These are phyloP conservation scores for Candida vartiovaarae DNA, from an alignment of 805 yeast species.

Conservation along the genomic window DNA sequence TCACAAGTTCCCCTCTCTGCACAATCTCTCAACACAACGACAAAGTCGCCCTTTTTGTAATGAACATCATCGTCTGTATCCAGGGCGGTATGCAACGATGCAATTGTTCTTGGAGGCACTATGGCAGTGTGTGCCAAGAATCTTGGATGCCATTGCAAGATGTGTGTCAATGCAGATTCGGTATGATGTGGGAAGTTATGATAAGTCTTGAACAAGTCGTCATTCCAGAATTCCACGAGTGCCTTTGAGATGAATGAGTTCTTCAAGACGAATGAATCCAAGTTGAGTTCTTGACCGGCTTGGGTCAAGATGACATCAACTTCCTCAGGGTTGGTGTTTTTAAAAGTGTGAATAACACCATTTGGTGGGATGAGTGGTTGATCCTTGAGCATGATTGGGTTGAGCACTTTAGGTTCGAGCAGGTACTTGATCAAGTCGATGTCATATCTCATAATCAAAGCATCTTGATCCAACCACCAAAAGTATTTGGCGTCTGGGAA, in stretches of 20 bases:
- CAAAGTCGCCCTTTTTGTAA: slow-evolving; percentile 61
- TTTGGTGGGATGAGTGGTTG: slow-evolving; percentile 67
- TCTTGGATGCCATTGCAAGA: slow-evolving; percentile 92
- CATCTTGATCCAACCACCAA: slow-evolving; percentile 79
- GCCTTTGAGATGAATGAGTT: slow-evolving; percentile 61
- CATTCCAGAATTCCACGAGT: slow-evolving; percentile 74
- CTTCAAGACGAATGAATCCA: slow-evolving; percentile 64
- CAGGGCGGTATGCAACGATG: slow-evolving; percentile 33
- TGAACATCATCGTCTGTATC: slow-evolving; percentile 40
- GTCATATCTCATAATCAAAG: slow-evolving; percentile 66
- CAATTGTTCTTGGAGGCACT: slow-evolving; percentile 56
- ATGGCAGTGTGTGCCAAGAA: slow-evolving; percentile 66
- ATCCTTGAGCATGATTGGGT: slow-evolving; percentile 57
- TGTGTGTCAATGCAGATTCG: slow-evolving; percentile 72
- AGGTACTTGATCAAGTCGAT: slow-evolving; percentile 55
- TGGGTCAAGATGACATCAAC: slow-evolving; percentile 65
- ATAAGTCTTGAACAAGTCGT: slow-evolving; percentile 63
- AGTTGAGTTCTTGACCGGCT: slow-evolving; percentile 52
- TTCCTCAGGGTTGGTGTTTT: slow-evolving; percentile 45
- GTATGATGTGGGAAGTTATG: slow-evolving; percentile 49
- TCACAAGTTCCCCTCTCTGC: slow-evolving; percentile 45
- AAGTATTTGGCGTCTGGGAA: slow-evolving; percentile 88
- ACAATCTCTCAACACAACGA: slow-evolving; percentile 57
- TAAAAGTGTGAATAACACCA: slow-evolving; percentile 64
- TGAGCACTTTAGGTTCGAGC: slow-evolving; percentile 52